A percentile compares a stretch with the other conserved stretches of the same genome.
These are phyloP conservation scores for Wallacemonas collosoma DNA, from an alignment of 208 protist genomes.

Conservation along the genomic window DNA sequence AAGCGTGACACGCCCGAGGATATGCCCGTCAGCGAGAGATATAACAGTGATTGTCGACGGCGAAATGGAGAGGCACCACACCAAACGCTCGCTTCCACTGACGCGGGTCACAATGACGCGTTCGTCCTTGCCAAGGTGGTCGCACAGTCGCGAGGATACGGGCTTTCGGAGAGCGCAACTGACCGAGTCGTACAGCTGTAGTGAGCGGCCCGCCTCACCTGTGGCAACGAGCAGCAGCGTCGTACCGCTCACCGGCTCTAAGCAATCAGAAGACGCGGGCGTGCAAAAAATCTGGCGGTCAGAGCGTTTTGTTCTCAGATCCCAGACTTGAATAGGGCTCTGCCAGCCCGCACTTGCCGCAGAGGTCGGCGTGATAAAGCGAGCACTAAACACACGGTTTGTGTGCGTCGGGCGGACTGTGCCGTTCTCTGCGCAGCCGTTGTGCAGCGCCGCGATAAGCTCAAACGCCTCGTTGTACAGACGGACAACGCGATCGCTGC, in stretches of 20 bases:
- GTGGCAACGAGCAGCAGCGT: conserved; percentile 61
- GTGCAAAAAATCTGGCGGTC: conserved; percentile 54
- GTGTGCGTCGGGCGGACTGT: conserved; percentile 50
- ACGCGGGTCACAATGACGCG: conserved; percentile 40
- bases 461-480: conserved; percentile 62
- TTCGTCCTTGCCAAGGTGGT: conserved; percentile 22
- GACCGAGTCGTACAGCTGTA: conserved; percentile 75
- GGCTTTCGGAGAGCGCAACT: conserved; percentile 33
- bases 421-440: conserved; percentile 43
- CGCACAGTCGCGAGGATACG: conserved; percentile 34
- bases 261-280: conserved; percentile 64
- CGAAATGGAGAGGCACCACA: conserved; percentile 58
- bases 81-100: conserved; percentile 28
- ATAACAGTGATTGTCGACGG: conserved; percentile 44
- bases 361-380: conserved; percentile 49
- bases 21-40: conserved; percentile 29
- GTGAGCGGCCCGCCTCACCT: conserved; percentile 33
- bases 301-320: conserved; percentile 58
- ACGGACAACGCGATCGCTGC: conserved; percentile 82
- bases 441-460: conserved; percentile 35
- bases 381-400: conserved; percentile 83
- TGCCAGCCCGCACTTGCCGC: conserved; percentile 86
- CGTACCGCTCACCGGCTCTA: conserved; percentile 64
- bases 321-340: conserved; percentile 89
- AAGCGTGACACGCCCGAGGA: conserved; percentile 39